A percentile compares a stretch with the other conserved stretches of the same genome.
phyloP scores from a whole-genome alignment of 352 stramenopile genomes.

The Pythium phragmitis region DNA sequence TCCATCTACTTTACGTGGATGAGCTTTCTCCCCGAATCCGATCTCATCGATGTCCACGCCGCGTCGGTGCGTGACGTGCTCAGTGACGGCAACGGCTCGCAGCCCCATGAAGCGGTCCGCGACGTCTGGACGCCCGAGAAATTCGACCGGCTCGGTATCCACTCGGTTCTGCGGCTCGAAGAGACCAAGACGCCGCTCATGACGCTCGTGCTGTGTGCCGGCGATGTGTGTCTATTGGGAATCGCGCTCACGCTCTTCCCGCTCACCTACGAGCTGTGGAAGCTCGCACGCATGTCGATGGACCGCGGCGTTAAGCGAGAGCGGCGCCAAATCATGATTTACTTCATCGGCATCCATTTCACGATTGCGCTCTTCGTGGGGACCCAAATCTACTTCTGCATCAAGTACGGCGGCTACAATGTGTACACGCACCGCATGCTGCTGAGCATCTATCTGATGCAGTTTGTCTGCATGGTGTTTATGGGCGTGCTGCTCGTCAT shows the following conservation, averaged over 20 bases:
- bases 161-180: conserved; percentile 29
- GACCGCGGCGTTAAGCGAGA: conserved; percentile 53
- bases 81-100: not conserved
- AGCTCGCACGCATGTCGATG: conserved; percentile 61
- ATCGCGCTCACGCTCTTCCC: conserved; percentile 54
- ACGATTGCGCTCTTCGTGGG: conserved; percentile 31
- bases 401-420: conserved; percentile 44
- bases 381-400: conserved; percentile 32
- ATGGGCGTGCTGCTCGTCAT: conserved; percentile 9
- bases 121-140: conserved; percentile 20
- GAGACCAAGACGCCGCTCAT: conserved; percentile 29
- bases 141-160: conserved; percentile 50
- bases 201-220: conserved; percentile 39
- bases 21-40: not conserved
- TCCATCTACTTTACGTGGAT: conserved; percentile 46
- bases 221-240: conserved; percentile 53
- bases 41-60: conserved; percentile 14
- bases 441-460: not conserved
- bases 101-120: not conserved
- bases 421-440: conserved; percentile 40
- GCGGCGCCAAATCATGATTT: conserved; percentile 38
- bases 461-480: conserved; percentile 7
- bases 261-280: conserved; percentile 53
- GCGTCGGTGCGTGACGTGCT: not conserved
- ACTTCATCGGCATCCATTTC: conserved; percentile 29